phyloP scores from a whole-genome alignment of 306 rosid genomes.

The Acacia acuminata region DNA sequence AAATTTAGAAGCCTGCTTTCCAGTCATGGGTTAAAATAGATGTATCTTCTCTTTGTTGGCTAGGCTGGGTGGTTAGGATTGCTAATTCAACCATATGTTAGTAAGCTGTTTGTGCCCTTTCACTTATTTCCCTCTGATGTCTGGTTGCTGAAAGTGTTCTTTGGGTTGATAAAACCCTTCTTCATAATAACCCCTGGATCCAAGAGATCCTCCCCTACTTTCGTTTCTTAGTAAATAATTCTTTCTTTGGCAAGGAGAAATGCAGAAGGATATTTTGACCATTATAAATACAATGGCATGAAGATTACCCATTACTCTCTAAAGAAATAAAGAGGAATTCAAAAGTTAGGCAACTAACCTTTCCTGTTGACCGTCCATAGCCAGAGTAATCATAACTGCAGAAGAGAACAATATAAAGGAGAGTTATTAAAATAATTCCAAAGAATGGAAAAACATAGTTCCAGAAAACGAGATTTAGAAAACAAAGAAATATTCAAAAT shows the following conservation, averaged over 20 bases:
- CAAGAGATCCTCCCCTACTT: not conserved
- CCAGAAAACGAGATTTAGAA: not conserved
- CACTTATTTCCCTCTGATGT: not conserved
- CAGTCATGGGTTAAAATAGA: not conserved
- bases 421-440: conserved; percentile 16
- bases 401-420: conserved; percentile 23
- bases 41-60: not conserved
- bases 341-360: conserved; percentile 57
- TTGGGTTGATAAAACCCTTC: not conserved
- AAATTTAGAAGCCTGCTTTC: not conserved
- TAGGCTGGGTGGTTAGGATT: not conserved
- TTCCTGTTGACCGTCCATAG: conserved; percentile 94
- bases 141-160: not conserved
- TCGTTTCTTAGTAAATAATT: not conserved
- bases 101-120: not conserved
- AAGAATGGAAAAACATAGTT: not conserved
- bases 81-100: not conserved
- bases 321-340: not conserved
- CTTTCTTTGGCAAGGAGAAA: not conserved
- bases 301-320: not conserved
- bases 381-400: conserved; percentile 96
- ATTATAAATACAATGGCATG: not conserved
- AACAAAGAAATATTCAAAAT: conserved; percentile 1
- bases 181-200: not conserved
- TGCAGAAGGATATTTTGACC: not conserved